Evolutionary conservation across 225 moss, liverwort and hornwort species (phyloP).

Genomic region (Ulota crispa): DNA sequence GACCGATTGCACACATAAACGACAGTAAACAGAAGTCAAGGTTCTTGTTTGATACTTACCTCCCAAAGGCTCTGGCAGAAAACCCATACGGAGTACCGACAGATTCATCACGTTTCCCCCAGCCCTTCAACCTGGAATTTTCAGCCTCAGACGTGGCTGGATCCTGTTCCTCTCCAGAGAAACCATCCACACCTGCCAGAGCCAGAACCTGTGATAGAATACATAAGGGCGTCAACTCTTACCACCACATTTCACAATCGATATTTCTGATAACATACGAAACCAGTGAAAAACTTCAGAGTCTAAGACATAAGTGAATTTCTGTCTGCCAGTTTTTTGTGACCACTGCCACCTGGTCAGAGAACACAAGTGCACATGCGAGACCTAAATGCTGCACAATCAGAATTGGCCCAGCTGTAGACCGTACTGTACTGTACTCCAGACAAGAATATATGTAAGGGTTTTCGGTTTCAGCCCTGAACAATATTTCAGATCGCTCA

Average conservation of each 20-base stretch:
- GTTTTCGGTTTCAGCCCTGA: background rate
- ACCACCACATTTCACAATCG: slow-evolving; percentile 7
- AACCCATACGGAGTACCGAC: slow-evolving; percentile 73
- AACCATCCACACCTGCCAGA: slow-evolving; percentile 57
- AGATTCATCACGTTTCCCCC: slow-evolving; percentile 57
- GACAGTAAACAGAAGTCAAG: background rate
- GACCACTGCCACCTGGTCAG: slow-evolving; percentile 9
- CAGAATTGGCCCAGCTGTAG: slow-evolving; percentile 2
- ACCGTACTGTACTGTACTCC: background rate
- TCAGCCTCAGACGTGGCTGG: slow-evolving; percentile 25
- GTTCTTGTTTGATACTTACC: slow-evolving; percentile 39
- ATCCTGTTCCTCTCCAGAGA: slow-evolving; percentile 33
- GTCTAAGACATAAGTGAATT: slow-evolving; percentile 1
- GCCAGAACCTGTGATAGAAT: slow-evolving; percentile 53
- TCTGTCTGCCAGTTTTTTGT: background rate
- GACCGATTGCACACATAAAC: background rate
- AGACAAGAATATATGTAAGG: background rate
- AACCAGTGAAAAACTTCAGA: background rate
- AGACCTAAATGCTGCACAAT: slow-evolving; percentile 11
- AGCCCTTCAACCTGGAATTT: slow-evolving; percentile 19
- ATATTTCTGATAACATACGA: background rate
- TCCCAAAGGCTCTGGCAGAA: slow-evolving; percentile 80
- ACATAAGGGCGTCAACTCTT: slow-evolving; percentile 14
- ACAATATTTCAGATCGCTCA: slow-evolving; percentile 12
- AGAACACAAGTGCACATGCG: slow-evolving; percentile 19